These are phyloP conservation scores for Dioszegia aurantiaca DNA, from an alignment of 768 basidiomycete species.

Conservation along the genomic window DNA sequence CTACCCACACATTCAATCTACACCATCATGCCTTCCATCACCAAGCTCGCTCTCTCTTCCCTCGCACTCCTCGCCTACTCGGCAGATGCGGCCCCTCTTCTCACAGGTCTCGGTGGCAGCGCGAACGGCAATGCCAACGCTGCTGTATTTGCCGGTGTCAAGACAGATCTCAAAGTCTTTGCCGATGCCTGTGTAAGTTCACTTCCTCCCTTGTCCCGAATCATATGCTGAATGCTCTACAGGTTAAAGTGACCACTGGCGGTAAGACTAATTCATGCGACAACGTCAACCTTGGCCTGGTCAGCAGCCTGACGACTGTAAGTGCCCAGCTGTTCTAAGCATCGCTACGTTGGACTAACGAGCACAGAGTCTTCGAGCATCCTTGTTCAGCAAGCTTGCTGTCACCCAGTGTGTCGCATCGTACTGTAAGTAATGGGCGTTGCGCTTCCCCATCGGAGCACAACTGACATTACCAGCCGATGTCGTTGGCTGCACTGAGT, in stretches of 20 bases:
- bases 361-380: background rate
- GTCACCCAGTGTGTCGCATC: conserved; percentile 7
- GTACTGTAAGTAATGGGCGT: conserved; percentile 11
- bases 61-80: conserved; percentile 13
- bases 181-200: conserved; percentile 16
- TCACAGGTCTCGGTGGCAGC: background rate
- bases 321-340: background rate
- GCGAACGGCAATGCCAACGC: background rate
- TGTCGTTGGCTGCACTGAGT: conserved; percentile 6
- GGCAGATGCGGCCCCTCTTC: background rate
- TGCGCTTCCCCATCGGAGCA: background rate
- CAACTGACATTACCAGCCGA: conserved; percentile 5
- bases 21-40: conserved; percentile 8
- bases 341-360: background rate
- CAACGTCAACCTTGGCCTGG: background rate
- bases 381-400: conserved; percentile 12
- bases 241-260: conserved; percentile 11
- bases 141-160: background rate
- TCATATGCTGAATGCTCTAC: background rate
- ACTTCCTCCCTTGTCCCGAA: background rate
- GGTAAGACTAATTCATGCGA: conserved; percentile 10
- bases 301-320: conserved; percentile 3
- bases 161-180: conserved; percentile 7
- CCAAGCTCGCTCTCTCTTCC: conserved; percentile 10
- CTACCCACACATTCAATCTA: background rate